Percentiles rank a stretch among this genome's conserved stretches.
phyloP scores from a whole-genome alignment of 2,329 filamentous ascomycete genomes.

The Aschersonia sp. region DNA sequence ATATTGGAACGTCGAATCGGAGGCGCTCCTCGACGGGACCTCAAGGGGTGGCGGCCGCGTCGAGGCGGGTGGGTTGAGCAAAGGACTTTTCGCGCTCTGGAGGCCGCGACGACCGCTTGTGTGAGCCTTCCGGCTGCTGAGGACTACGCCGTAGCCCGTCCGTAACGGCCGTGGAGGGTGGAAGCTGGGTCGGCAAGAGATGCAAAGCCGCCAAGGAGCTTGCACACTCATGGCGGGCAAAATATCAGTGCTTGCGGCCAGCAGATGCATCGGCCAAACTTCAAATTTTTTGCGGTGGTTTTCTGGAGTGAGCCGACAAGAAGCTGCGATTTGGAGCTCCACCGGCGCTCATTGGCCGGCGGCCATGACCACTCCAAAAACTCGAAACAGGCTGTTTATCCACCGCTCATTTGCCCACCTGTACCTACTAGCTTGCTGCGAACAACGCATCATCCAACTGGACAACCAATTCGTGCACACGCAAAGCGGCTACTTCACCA shows the following conservation, averaged over 20 bases:
- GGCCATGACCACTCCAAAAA: neutral
- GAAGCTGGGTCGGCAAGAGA: slow-evolving; percentile 8
- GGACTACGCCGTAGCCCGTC: slow-evolving; percentile 4
- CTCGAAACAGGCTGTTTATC: too few relatives aligned
- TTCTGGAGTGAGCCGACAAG: neutral
- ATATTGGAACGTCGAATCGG: slow-evolving; percentile 24
- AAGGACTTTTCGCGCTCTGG: slow-evolving; percentile 14
- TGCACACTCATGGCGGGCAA: slow-evolving; percentile 15
- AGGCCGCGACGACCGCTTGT: slow-evolving; percentile 10
- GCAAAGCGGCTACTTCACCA: too few relatives aligned
- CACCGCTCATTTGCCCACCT: too few relatives aligned
- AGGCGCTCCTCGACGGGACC: slow-evolving; percentile 38
- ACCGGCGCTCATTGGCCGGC: neutral
- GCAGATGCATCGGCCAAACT: neutral
- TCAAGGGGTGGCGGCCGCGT: slow-evolving; percentile 59
- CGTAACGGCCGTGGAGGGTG: slow-evolving; percentile 3
- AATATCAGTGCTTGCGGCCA: neutral
- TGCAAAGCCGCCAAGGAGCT: slow-evolving; percentile 16
- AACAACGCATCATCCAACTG: too few relatives aligned
- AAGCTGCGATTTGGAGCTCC: neutral
- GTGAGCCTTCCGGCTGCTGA: slow-evolving; percentile 9
- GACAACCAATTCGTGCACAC: too few relatives aligned
- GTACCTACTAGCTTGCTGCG: too few relatives aligned
- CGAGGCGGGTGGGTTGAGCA: slow-evolving; percentile 55
- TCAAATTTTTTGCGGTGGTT: neutral